Conservation (phyloP, 2,329 filamentous ascomycete species). For the Fragosphaeria purpurea region DNA sequence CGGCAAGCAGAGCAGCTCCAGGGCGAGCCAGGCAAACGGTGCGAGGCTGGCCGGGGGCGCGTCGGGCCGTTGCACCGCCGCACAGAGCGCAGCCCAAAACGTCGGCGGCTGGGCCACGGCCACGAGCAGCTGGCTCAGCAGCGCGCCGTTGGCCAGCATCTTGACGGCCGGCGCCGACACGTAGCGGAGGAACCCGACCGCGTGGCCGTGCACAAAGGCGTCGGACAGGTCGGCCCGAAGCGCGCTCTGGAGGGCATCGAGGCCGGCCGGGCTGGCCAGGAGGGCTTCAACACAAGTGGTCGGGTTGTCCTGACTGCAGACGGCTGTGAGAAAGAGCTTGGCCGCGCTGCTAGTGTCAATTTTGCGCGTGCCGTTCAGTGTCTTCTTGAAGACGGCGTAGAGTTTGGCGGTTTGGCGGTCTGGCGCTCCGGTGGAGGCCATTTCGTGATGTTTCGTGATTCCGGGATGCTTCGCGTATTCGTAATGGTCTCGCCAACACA, state of each 20-base stretch:
- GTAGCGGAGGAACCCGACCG: constrained; percentile 24
- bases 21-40: constrained; percentile 36
- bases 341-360: constrained; percentile 15
- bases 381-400: background rate
- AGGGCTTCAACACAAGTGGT: constrained; percentile 19
- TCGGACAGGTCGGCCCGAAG: constrained; percentile 17
- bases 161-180: constrained; percentile 34
- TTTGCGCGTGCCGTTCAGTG: constrained; percentile 15
- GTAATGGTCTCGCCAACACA: too few species aligned
- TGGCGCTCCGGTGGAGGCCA: background rate
- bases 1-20: constrained; percentile 35
- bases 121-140: constrained; percentile 36
- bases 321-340: constrained; percentile 22
- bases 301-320: constrained; percentile 12
- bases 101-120: constrained; percentile 40
- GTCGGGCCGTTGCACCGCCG: too few species aligned
- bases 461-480: too few species aligned
- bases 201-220: constrained; percentile 20
- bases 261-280: constrained; percentile 16
- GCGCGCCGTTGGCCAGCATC: constrained; percentile 37
- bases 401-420: background rate
- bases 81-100: constrained; percentile 32
- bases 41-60: too few species aligned
- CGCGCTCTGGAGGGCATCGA: constrained; percentile 16
- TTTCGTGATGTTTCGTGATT: too few species aligned